These are phyloP conservation scores for Mucor circinelloides DNA, from an alignment of 371 early-diverging fungal species.

Conservation along the genomic window DNA sequence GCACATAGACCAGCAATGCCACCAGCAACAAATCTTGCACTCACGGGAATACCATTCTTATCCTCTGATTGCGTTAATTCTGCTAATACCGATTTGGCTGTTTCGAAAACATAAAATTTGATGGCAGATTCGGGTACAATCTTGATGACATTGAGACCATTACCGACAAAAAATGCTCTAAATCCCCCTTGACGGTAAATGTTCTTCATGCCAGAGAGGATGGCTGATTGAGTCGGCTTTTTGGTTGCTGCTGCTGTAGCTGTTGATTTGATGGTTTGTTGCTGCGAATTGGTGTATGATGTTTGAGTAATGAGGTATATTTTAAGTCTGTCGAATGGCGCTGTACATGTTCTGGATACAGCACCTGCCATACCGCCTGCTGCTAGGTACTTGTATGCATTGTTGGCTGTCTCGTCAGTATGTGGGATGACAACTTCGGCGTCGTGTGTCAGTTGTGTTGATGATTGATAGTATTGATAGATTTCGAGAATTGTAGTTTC, in stretches of 20 bases:
- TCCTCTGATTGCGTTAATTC: constrained; percentile 49
- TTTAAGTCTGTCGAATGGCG: constrained; percentile 83
- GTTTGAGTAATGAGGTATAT: constrained; percentile 72
- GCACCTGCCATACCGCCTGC: constrained; percentile 84
- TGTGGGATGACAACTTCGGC: constrained; percentile 70
- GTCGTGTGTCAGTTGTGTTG: constrained; percentile 66
- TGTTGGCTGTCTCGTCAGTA: constrained; percentile 46
- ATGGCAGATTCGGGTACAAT: constrained; percentile 82
- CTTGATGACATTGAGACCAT: constrained; percentile 81
- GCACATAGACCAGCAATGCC: constrained; percentile 80
- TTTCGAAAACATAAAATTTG: constrained; percentile 77
- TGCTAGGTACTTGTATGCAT: constrained; percentile 65
- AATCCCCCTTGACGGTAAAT: constrained; percentile 71
- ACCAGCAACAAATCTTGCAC: constrained; percentile 76
- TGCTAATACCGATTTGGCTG: constrained; percentile 62
- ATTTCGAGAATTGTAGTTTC: constrained; percentile 59
- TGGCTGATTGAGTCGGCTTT: constrained; percentile 28
- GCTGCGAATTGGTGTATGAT: constrained; percentile 7
- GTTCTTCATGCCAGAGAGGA: constrained; percentile 31
- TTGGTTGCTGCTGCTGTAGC: constrained; percentile 1
- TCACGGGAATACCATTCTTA: constrained; percentile 60
- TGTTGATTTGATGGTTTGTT: constrained; percentile 1
- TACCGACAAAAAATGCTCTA: constrained; percentile 77
- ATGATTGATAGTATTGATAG: constrained; percentile 64
- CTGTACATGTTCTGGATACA: constrained; percentile 78